Evolutionary conservation across 768 basidiomycete species (phyloP).

Genomic region (Lanmaoa pseudosensibilis): DNA sequence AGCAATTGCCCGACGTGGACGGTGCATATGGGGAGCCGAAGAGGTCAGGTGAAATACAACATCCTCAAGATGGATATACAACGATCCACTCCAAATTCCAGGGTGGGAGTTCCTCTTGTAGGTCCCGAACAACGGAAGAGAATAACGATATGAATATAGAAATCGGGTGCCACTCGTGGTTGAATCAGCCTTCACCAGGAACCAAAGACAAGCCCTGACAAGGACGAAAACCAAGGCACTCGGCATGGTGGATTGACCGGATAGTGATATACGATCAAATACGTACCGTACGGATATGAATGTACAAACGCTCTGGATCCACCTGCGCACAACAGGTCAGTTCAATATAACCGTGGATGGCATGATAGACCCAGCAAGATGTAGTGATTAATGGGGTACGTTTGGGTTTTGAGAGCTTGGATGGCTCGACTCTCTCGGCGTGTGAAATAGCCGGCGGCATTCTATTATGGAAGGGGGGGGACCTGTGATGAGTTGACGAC

Average conservation of each 20-base stretch:
- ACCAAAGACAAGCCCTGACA: background rate
- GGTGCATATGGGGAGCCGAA: background rate
- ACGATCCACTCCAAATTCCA: background rate
- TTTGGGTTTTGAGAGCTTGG: conserved; percentile 12
- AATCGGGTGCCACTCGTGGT: background rate
- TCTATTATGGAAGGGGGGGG: background rate
- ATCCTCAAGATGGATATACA: background rate
- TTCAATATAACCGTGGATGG: conserved; percentile 10
- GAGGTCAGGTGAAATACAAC: background rate
- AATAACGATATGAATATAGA: background rate
- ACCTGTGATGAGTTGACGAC: background rate
- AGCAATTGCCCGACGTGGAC: background rate
- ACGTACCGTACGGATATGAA: background rate
- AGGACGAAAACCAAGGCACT: background rate
- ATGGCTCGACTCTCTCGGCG: conserved; percentile 1
- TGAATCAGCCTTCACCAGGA: background rate
- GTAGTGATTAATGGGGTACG: background rate
- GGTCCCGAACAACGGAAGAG: background rate
- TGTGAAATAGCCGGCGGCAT: conserved; percentile 15
- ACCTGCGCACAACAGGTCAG: background rate
- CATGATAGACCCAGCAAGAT: background rate
- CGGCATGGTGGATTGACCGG: background rate
- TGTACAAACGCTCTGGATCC: background rate
- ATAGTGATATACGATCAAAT: background rate
- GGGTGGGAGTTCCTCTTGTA: background rate